Evolutionary conservation across 169 alveolate species (phyloP).

Genomic region (Plasmodium yoelii): DNA sequence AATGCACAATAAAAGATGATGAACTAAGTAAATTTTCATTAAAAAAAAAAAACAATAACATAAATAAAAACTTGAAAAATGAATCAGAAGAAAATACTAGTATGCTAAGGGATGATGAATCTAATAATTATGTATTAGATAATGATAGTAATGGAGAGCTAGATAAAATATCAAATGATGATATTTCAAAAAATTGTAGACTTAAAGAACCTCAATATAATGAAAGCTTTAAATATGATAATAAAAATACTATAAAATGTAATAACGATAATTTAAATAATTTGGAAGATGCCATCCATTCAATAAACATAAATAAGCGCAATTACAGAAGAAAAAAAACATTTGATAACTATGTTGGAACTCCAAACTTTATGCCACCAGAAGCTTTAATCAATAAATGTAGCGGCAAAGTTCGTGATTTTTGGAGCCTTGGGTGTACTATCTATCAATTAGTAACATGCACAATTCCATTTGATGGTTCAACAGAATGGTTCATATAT

Average conservation of each 20-base stretch:
- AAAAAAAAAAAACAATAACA: conserved; percentile 31
- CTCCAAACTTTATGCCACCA: conserved; percentile 95
- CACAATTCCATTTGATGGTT: conserved; percentile 83
- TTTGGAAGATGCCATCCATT: conserved; percentile 16
- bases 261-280: conserved; percentile 11
- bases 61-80: conserved; percentile 6
- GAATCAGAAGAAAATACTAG: conserved; percentile 8
- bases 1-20: conserved; percentile 3
- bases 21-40: conserved; percentile 13
- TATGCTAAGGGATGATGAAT: conserved; percentile 24
- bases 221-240: conserved; percentile 51
- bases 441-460: conserved; percentile 91
- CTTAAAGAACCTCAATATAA: conserved; percentile 40
- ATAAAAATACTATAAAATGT: conserved; percentile 16
- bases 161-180: conserved; percentile 17
- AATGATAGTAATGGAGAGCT: conserved; percentile 22
- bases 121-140: conserved; percentile 10
- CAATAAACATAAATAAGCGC: conserved; percentile 14
- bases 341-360: conserved; percentile 92
- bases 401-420: conserved; percentile 89
- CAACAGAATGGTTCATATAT: conserved; percentile 85
- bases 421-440: conserved; percentile 94
- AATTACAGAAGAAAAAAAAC: conserved; percentile 79
- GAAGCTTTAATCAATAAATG: conserved; percentile 91
- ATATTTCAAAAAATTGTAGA: conserved; percentile 23